These are phyloP conservation scores for Talaromyces verruculosus DNA, from an alignment of 2,329 filamentous ascomycete species.

Conservation along the genomic window DNA sequence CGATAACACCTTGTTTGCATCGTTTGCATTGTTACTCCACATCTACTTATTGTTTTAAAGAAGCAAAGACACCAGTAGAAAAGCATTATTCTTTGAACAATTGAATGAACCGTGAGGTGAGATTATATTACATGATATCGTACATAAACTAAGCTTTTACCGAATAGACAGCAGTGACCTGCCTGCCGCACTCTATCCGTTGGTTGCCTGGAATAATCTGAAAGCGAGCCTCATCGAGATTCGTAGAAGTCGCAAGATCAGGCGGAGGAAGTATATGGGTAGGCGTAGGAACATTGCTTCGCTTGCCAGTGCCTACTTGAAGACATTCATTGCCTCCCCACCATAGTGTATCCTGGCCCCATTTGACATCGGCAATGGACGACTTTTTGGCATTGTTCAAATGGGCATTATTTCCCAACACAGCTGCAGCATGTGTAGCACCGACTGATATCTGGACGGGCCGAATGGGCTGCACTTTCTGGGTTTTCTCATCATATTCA, in stretches of 20 bases:
- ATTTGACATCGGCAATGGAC: constrained; percentile 70
- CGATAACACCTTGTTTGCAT: constrained; percentile 33
- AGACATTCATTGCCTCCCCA: constrained; percentile 96
- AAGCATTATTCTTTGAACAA: neutral
- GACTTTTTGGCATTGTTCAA: constrained; percentile 54
- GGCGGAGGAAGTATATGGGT: constrained; percentile 76
- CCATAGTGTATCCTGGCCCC: constrained; percentile 83
- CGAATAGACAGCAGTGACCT: constrained; percentile 81
- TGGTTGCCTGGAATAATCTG: constrained; percentile 82
- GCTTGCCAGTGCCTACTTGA: constrained; percentile 87
- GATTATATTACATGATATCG: constrained; percentile 9
- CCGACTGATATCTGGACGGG: constrained; percentile 73
- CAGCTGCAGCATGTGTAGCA: constrained; percentile 74
- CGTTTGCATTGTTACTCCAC: constrained; percentile 10
- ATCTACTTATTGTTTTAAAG: neutral
- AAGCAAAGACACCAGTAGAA: neutral
- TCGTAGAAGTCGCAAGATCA: constrained; percentile 60
- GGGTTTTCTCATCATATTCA: constrained; percentile 77
- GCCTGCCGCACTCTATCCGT: constrained; percentile 80
- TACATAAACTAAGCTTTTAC: constrained; percentile 24
- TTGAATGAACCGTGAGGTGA: neutral
- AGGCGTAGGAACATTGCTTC: constrained; percentile 75
- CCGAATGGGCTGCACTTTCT: constrained; percentile 72
- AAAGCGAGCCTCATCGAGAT: constrained; percentile 68
- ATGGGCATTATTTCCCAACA: constrained; percentile 77